phyloP scores from a whole-genome alignment of 202 grass and related monocot genomes.

The Miscanthus sacchariflorus region DNA sequence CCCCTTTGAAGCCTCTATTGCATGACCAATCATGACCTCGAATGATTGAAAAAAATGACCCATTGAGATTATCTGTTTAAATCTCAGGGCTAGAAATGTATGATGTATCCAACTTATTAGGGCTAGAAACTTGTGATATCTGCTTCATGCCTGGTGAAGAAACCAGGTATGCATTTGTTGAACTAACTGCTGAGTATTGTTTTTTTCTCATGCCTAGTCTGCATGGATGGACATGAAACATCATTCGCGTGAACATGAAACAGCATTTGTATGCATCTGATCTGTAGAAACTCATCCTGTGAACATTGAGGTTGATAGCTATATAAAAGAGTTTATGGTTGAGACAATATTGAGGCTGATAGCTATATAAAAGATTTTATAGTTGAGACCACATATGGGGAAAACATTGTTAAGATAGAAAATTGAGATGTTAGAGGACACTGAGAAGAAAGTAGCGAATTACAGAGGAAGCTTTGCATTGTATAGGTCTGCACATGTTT shows the following conservation, averaged over 20 bases:
- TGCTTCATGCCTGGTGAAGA: too few species aligned
- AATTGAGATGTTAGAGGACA: conserved; percentile 1
- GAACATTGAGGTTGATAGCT: too few species aligned
- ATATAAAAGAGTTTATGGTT: background rate
- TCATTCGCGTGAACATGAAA: background rate
- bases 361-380: background rate
- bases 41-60: too few species aligned
- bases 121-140: background rate
- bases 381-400: background rate
- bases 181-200: background rate
- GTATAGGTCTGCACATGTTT: too few species aligned
- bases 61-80: background rate
- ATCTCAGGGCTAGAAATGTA: background rate
- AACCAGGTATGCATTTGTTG: too few species aligned
- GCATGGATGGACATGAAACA: too few species aligned
- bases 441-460: background rate
- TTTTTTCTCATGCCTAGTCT: background rate
- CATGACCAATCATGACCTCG: background rate
- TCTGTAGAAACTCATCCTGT: background rate
- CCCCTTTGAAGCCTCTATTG: background rate
- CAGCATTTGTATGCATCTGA: background rate
- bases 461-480: too few species aligned
- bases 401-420: too few species aligned
- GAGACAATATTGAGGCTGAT: background rate
- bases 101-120: background rate